Conservation (phyloP, 148 eudicot species). For the Diospyros kaki region DNA sequence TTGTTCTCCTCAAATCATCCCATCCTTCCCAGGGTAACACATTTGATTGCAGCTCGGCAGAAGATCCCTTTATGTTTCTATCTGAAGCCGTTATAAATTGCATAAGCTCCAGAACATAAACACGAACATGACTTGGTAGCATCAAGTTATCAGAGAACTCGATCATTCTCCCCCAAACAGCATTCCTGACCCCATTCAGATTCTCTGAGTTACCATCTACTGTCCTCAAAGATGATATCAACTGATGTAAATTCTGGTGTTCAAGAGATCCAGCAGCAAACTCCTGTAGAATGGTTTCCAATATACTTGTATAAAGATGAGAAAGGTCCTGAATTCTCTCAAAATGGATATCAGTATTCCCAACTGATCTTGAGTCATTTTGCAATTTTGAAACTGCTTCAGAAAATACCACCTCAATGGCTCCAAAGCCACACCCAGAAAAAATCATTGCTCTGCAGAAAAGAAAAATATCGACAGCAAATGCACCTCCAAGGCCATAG, state of each 20-base stretch:
- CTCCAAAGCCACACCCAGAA: conserved; percentile 68
- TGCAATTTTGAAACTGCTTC: conserved; percentile 39
- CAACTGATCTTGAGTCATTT: conserved; percentile 22
- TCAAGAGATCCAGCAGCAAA: conserved; percentile 48
- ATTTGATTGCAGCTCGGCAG: conserved; percentile 35
- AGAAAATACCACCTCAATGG: conserved; percentile 48
- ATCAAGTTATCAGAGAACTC: conserved; percentile 68
- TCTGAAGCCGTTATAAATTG: conserved; percentile 48
- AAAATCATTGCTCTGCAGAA: conserved; percentile 79
- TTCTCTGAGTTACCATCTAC: conserved; percentile 45
- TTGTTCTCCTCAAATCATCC: conserved; percentile 40
- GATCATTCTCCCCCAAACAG: conserved; percentile 84
- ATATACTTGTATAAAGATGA: conserved; percentile 51
- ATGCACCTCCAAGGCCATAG: conserved; percentile 29
- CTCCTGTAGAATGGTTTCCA: conserved; percentile 56
- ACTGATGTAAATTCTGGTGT: conserved; percentile 38
- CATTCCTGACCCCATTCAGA: conserved; percentile 57
- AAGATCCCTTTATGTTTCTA: conserved; percentile 37
- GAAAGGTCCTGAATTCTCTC: conserved; percentile 45
- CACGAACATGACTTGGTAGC: conserved; percentile 75
- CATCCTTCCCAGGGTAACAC: conserved; percentile 86
- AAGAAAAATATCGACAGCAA: conserved; percentile 33
- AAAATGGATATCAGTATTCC: conserved; percentile 16
- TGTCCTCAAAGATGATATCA: conserved; percentile 72
- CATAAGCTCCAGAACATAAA: conserved; percentile 76